Base-by-base conservation (phyloP, 257 asterid genomes). In the Hygrophila difformis region DNA sequence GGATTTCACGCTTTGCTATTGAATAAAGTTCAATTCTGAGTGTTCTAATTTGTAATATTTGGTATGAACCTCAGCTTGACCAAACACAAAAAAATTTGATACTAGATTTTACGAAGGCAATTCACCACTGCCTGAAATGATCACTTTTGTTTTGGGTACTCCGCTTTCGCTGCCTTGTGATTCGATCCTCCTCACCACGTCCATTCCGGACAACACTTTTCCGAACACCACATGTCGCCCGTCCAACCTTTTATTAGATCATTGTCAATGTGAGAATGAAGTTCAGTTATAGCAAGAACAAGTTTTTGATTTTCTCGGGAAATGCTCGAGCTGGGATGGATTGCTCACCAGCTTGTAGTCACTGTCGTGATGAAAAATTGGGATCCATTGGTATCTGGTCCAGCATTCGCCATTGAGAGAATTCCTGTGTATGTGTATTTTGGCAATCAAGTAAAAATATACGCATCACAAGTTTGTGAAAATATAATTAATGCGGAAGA, bases 211-310 rank as follows among this genome's bases (percentile, higher is more conserved):
- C 12, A 87, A 48, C 63, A 87, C 97, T 68, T 84, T 71, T 26
- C 97, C 97, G 33, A 87, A 87, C 69, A 87, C 97, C 3, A 87
- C 97, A 41, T 87, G 97, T 18, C 44, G 93, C 24, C 82, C 93
- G 13, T 87, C 95, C 95, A 87, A 76, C 97, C 97, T 84, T 54
- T 29, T 35, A 41, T 49, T 2, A 47, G 50, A n/a, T n/a, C n/a
- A n/a, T n/a, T n/a, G n/a, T n/a, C n/a, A n/a, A n/a, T n/a, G n/a
- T 18, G 10, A 23, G 13, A 46, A 54, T 6, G 31, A 15, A 49
- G 40, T 31, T 24, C 19, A 47, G 48, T 22, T n/a, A 19, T 43
- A 45, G 29, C 24, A 53, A 14, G 31, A 36, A 2, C 22, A 17
- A 28, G 39, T 24, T 47, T 33, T 15, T 21, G 2, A 5, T 15